Conservation (phyloP, 2,329 filamentous ascomycete genomes). For the Exophiala xenobiotica region DNA sequence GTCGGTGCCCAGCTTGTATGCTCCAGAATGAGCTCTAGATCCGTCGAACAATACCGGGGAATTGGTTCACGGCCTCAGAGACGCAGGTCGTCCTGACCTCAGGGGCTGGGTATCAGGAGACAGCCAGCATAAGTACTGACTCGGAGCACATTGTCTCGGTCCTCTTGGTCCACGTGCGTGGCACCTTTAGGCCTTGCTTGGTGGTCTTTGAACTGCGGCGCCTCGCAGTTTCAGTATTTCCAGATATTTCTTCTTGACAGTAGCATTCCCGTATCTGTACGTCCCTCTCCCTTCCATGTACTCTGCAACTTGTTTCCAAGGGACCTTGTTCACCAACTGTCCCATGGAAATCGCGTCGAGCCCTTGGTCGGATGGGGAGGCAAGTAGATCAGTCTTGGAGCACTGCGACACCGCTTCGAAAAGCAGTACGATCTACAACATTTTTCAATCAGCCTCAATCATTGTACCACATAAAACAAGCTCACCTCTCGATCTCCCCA, state of each 20-base stretch:
- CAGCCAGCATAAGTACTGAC: too few relatives aligned
- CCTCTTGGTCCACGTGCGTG: too few relatives aligned
- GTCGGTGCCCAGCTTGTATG: too few relatives aligned
- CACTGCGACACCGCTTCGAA: constrained; percentile 39
- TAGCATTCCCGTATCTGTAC: constrained; percentile 61
- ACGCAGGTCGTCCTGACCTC: too few relatives aligned
- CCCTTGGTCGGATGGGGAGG: constrained; percentile 8
- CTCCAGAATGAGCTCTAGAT: too few relatives aligned
- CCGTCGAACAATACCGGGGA: too few relatives aligned
- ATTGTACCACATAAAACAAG: not conserved
- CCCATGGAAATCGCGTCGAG: constrained; percentile 11
- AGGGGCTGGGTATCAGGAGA: too few relatives aligned
- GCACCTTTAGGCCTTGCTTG: not conserved
- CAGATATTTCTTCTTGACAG: constrained; percentile 62
- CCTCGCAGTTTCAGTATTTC: constrained; percentile 39
- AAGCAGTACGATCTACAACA: constrained; percentile 42
- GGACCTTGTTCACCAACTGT: constrained; percentile 45
- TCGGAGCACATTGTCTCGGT: too few relatives aligned
- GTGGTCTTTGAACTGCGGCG: not conserved
- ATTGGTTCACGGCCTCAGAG: too few relatives aligned
- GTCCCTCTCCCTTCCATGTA: constrained; percentile 56
- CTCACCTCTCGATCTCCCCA: constrained; percentile 47
- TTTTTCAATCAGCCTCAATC: constrained; percentile 4
- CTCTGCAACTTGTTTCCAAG: constrained; percentile 60
- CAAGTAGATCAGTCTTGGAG: constrained; percentile 21